A percentile compares a stretch with the other conserved stretches of the same genome.
phyloP scores from a whole-genome alignment of 2,329 filamentous ascomycete species.

The Stachybotrys elegans region DNA sequence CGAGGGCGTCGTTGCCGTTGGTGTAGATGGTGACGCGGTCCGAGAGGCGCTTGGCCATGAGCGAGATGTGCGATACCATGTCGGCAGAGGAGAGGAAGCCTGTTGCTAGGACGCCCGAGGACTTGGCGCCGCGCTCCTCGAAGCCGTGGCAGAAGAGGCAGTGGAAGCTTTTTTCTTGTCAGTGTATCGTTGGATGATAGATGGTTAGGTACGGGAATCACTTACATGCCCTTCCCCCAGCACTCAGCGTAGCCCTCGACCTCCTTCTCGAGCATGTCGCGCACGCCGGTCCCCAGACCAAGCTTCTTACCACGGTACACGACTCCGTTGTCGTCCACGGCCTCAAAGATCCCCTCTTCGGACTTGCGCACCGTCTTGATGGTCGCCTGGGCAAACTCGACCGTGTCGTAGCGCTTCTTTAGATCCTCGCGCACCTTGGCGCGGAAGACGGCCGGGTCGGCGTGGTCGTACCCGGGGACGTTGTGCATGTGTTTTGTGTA shows the following conservation, averaged over 20 bases:
- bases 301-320: constrained; percentile 46
- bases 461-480: constrained; percentile 33
- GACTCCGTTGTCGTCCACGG: constrained; percentile 33
- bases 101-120: constrained; percentile 41
- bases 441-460: constrained; percentile 27
- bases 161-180: constrained; percentile 38
- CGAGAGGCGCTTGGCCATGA: constrained; percentile 39
- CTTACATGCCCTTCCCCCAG: constrained; percentile 48
- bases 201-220: neutral
- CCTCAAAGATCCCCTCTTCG: constrained; percentile 26
- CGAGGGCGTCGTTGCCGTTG: constrained; percentile 33
- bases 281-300: constrained; percentile 48
- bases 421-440: constrained; percentile 28
- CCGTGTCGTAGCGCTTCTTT: constrained; percentile 24
- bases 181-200: constrained; percentile 7
- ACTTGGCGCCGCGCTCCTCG: constrained; percentile 45
- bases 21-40: constrained; percentile 46
- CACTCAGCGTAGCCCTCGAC: constrained; percentile 50
- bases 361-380: constrained; percentile 22
- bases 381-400: constrained; percentile 24
- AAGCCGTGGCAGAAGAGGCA: constrained; percentile 58
- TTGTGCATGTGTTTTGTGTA: constrained; percentile 44
- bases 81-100: constrained; percentile 24
- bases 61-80: constrained; percentile 32
- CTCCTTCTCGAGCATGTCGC: constrained; percentile 41